A percentile compares a stretch with the other conserved stretches of the same genome.
These are phyloP conservation scores for Zymoseptoria ardabiliae DNA, from an alignment of 2,329 filamentous ascomycete genomes.

Conservation along the genomic window DNA sequence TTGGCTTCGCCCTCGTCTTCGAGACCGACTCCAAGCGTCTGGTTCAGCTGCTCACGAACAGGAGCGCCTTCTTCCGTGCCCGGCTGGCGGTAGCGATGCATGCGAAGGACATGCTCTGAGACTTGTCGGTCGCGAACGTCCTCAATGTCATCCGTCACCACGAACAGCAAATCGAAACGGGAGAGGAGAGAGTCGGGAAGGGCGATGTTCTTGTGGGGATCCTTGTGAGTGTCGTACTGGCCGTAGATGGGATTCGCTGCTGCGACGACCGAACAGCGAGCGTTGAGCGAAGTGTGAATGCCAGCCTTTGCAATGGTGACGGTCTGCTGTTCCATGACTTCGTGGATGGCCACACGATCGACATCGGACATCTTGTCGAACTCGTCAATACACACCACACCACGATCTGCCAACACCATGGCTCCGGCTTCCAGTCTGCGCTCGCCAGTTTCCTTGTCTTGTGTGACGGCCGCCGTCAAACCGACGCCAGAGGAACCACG, in stretches of 20 bases:
- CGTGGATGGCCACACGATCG: constrained; percentile 95
- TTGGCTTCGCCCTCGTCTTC: constrained; percentile 63
- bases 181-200: constrained; percentile 92
- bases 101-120: constrained; percentile 92
- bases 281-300: constrained; percentile 95
- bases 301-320: constrained; percentile 98
- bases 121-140: constrained; percentile 84
- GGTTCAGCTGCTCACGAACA: constrained; percentile 77
- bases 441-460: constrained; percentile 96
- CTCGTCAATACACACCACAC: constrained; percentile 97
- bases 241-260: constrained; percentile 97
- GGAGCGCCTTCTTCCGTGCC: constrained; percentile 91
- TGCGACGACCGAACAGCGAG: constrained; percentile 90
- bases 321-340: constrained; percentile 99
- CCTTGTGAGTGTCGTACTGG: constrained; percentile 97
- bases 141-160: constrained; percentile 97
- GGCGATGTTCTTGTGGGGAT: constrained; percentile 97
- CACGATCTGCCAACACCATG: constrained; percentile 95
- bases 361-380: constrained; percentile 99
- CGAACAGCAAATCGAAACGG: constrained; percentile 96
- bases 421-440: constrained; percentile 91
- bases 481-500: constrained; percentile 91
- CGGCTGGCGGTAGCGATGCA: constrained; percentile 90
- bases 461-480: constrained; percentile 92
- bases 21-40: constrained; percentile 79